phyloP scores from a whole-genome alignment of 306 rosid species.

The Castanospermum australe region DNA sequence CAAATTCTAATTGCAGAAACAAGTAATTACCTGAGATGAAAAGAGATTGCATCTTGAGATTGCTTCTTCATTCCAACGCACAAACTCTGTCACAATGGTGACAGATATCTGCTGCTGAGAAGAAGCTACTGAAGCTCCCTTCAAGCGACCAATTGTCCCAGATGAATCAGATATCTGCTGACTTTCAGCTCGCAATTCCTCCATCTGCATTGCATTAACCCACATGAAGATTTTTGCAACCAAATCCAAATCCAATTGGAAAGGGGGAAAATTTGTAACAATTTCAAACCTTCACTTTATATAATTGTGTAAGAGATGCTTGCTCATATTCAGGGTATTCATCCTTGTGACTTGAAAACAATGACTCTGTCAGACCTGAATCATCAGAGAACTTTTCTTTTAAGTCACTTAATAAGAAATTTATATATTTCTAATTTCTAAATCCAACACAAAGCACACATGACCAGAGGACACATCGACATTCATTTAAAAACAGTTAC shows the following conservation, averaged over 20 bases:
- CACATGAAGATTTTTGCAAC: conserved; percentile 19
- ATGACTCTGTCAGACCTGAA: conserved; percentile 92
- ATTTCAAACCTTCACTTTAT: conserved; percentile 78
- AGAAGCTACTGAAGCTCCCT: conserved; percentile 74
- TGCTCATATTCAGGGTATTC: conserved; percentile 96
- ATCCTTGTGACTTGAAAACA: conserved; percentile 91
- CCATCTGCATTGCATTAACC: conserved; percentile 60
- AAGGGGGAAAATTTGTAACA: conserved; percentile 14
- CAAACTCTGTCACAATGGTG: conserved; percentile 96
- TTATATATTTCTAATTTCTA: conserved; percentile 22
- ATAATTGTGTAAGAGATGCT: conserved; percentile 90
- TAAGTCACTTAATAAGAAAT: conserved; percentile 13
- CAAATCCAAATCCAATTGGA: conserved; percentile 25
- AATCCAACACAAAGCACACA: not conserved
- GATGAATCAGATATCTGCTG: conserved; percentile 77
- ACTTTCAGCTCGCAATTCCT: conserved; percentile 82
- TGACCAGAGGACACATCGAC: not conserved
- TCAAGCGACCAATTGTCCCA: conserved; percentile 92
- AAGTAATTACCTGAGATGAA: conserved; percentile 76
- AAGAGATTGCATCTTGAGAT: conserved; percentile 89
- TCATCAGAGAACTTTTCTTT: conserved; percentile 21
- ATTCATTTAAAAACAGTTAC: not conserved
- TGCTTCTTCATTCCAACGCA: conserved; percentile 99
- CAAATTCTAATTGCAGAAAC: conserved; percentile 21
- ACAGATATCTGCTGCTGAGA: conserved; percentile 97